Percentiles rank a stretch among this genome's conserved stretches.
Conservation (phyloP, 2,329 filamentous ascomycete species). For the Trichoderma oligosporum region DNA sequence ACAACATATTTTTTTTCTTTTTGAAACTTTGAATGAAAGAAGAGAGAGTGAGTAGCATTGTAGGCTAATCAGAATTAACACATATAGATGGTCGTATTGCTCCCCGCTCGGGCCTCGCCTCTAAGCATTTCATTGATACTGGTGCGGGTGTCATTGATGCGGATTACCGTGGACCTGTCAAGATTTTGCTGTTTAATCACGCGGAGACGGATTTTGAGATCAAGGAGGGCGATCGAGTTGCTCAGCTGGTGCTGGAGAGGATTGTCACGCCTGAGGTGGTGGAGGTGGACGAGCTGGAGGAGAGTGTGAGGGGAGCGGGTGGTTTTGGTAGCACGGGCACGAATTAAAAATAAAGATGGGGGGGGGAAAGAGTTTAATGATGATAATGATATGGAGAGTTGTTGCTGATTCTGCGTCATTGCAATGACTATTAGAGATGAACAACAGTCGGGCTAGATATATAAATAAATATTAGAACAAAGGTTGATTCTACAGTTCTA, state of each 20-base stretch:
- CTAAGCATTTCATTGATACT: conserved; percentile 94
- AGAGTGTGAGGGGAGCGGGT: conserved; percentile 84
- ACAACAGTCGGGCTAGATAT: neutral
- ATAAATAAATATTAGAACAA: neutral
- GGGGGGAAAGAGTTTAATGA: neutral
- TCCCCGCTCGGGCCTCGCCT: conserved; percentile 83
- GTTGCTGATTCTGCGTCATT: neutral
- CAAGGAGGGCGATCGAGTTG: conserved; percentile 82
- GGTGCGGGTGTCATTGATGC: conserved; percentile 97
- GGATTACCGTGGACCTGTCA: conserved; percentile 91
- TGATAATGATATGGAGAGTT: neutral
- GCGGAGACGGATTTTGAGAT: conserved; percentile 75
- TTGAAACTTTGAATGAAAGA: too few relatives aligned
- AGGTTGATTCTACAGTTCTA: conserved; percentile 2
- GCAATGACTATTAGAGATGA: neutral
- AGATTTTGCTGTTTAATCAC: conserved; percentile 93
- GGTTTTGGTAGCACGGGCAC: conserved; percentile 85
- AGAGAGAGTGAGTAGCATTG: neutral
- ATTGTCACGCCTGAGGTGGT: conserved; percentile 90
- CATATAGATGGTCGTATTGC: conserved; percentile 79
- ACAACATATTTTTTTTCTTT: too few relatives aligned
- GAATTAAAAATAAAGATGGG: conserved; percentile 16
- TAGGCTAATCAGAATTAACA: neutral
- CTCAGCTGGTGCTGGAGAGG: conserved; percentile 89
- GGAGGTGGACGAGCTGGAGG: conserved; percentile 84